These are phyloP conservation scores for Penicillium pancosmium DNA, from an alignment of 495 filamentous ascomycete genomes.

Conservation along the genomic window DNA sequence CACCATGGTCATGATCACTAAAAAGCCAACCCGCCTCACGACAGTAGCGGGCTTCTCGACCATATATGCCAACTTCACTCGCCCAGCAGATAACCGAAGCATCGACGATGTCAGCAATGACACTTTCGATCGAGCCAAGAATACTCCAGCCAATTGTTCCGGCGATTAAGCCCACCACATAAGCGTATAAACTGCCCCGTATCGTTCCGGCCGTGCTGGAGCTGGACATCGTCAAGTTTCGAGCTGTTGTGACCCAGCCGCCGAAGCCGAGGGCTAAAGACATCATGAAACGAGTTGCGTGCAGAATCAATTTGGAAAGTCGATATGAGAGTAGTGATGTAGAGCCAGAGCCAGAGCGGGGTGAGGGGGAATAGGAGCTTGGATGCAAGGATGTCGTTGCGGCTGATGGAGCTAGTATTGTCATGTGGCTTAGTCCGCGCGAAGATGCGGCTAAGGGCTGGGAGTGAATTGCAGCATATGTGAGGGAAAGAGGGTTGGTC, in stretches of 20 bases:
- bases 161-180: constrained; percentile 88
- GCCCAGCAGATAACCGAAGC: constrained; percentile 92
- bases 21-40: constrained; percentile 85
- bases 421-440: constrained; percentile 73
- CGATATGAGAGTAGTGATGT: constrained; percentile 69
- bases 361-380: constrained; percentile 41
- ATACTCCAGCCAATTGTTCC: constrained; percentile 94
- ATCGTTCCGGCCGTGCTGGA: constrained; percentile 54
- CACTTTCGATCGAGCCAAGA: constrained; percentile 91
- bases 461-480: constrained; percentile 93
- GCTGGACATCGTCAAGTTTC: constrained; percentile 61
- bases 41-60: constrained; percentile 76
- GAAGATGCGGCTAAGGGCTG: constrained; percentile 75
- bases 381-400: constrained; percentile 58
- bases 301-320: constrained; percentile 87
- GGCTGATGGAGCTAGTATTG: constrained; percentile 66
- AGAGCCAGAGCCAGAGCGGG: constrained; percentile 27
- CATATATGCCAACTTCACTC: constrained; percentile 74
- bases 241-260: constrained; percentile 95
- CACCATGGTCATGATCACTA: constrained; percentile 49
- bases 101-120: constrained; percentile 89
- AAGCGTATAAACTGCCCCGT: constrained; percentile 90
- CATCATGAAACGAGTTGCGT: constrained; percentile 88
- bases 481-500: constrained; percentile 87
- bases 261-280: constrained; percentile 86